phyloP scores from a whole-genome alignment of 2,329 filamentous ascomycete species.

The Ciborinia camelliae region DNA sequence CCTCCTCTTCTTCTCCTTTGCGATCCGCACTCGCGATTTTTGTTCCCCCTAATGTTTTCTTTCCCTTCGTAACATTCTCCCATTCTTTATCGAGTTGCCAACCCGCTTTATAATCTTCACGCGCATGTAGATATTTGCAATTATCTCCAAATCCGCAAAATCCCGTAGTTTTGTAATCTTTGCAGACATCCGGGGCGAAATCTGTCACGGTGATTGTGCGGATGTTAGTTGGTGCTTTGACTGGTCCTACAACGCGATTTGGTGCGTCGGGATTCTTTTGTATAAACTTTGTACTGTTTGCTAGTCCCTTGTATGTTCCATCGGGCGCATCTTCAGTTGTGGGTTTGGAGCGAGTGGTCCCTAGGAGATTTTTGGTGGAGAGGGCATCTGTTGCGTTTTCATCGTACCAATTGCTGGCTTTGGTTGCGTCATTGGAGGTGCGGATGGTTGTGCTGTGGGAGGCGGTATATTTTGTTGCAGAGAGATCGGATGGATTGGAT shows the following conservation, averaged over 20 bases:
- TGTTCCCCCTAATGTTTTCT: conserved; percentile 59
- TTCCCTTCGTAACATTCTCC: conserved; percentile 77
- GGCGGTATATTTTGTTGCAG: conserved; percentile 55
- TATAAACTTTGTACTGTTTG: conserved; percentile 69
- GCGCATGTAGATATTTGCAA: conserved; percentile 76
- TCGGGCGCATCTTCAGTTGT: conserved; percentile 42
- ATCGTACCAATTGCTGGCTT: conserved; percentile 85
- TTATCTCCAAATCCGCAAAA: conserved; percentile 45
- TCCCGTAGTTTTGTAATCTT: conserved; percentile 84
- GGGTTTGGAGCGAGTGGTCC: conserved; percentile 48
- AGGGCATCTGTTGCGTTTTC: conserved; percentile 50
- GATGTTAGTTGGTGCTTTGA: conserved; percentile 86
- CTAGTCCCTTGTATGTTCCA: conserved; percentile 73
- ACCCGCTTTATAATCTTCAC: conserved; percentile 81
- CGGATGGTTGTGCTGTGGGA: conserved; percentile 61
- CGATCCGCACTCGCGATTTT: conserved; percentile 37
- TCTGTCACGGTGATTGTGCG: conserved; percentile 87
- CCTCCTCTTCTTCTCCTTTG: conserved; percentile 40
- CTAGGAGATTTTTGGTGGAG: conserved; percentile 53
- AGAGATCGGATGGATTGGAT: conserved; percentile 42
- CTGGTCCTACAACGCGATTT: conserved; percentile 69
- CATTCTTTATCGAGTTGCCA: conserved; percentile 96
- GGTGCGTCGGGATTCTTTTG: conserved; percentile 76
- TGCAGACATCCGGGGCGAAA: conserved; percentile 90
- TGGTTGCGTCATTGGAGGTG: conserved; percentile 81